phyloP scores from a whole-genome alignment of 352 stramenopile genomes.

The Phytophthora megakarya region DNA sequence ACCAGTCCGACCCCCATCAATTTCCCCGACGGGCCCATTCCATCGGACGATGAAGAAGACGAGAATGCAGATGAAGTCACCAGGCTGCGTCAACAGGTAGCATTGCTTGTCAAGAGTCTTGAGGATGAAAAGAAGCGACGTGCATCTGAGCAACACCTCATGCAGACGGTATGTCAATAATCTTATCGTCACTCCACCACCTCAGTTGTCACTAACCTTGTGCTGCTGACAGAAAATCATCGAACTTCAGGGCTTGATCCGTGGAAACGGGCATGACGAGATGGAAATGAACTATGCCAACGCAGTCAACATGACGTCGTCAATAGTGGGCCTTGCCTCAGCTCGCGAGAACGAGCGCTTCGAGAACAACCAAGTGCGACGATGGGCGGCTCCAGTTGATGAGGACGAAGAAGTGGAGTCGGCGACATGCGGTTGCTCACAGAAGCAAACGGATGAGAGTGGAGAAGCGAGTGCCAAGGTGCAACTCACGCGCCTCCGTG shows the following conservation, averaged over 20 bases:
- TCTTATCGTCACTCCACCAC: background rate
- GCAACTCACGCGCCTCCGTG: constrained; percentile 53
- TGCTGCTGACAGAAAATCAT: constrained; percentile 61
- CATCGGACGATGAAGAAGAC: constrained; percentile 39
- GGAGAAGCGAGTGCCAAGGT: constrained; percentile 39
- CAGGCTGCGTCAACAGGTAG: constrained; percentile 61
- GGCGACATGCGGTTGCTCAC: constrained; percentile 15
- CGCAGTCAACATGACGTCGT: constrained; percentile 9
- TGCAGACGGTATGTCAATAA: constrained; percentile 51
- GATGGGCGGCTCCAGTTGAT: constrained; percentile 27
- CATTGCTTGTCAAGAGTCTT: constrained; percentile 57
- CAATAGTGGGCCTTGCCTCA: background rate
- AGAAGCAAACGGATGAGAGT: constrained; percentile 29
- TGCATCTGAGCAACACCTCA: constrained; percentile 63
- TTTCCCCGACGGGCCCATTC: constrained; percentile 28
- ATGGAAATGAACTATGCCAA: constrained; percentile 9
- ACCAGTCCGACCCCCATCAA: constrained; percentile 32
- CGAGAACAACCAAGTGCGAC: constrained; percentile 29
- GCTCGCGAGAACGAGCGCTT: constrained; percentile 26
- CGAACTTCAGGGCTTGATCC: constrained; percentile 71
- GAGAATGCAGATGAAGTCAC: constrained; percentile 41
- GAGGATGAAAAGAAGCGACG: constrained; percentile 75
- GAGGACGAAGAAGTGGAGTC: constrained; percentile 17
- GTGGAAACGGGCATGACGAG: constrained; percentile 47
- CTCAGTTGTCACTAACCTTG: background rate